Percentiles rank a stretch among this genome's conserved stretches.
Evolutionary conservation across 2,329 filamentous ascomycete species (phyloP).

Genomic region (Phaeosphaeria sp.): DNA sequence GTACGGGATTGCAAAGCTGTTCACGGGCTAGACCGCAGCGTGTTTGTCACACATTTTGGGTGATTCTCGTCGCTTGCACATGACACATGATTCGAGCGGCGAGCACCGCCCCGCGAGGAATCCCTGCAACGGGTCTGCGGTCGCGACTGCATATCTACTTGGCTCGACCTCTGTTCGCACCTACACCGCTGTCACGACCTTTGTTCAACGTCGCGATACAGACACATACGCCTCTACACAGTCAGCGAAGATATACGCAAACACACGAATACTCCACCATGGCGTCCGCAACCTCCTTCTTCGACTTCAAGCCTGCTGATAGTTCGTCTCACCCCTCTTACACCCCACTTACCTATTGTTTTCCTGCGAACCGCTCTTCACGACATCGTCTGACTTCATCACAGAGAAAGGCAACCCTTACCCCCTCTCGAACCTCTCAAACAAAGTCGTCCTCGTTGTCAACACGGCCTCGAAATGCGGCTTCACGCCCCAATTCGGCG

Average conservation of each 20-base stretch:
- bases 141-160: background rate
- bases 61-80: conserved; percentile 1
- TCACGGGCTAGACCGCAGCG: background rate
- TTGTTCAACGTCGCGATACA: background rate
- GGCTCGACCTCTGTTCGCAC: background rate
- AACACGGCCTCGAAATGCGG: conserved; percentile 99
- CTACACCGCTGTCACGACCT: background rate
- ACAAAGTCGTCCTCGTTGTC: conserved; percentile 94
- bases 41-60: background rate
- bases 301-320: conserved; percentile 83
- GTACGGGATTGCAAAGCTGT: conserved; percentile 1
- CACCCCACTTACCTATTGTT: background rate
- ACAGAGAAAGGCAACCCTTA: conserved; percentile 77
- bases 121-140: conserved; percentile 4
- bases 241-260: conserved; percentile 13
- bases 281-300: conserved; percentile 75
- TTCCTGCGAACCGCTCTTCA: too few species aligned
- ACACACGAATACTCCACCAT: conserved; percentile 52
- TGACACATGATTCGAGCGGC: conserved; percentile 17
- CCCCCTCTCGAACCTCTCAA: conserved; percentile 74
- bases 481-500: conserved; percentile 94
- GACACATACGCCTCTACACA: background rate
- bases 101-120: conserved; percentile 16
- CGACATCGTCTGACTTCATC: too few species aligned
- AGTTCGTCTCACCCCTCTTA: conserved; percentile 63